Percentiles rank a stretch among this genome's conserved stretches.
phyloP scores from a whole-genome alignment of 768 basidiomycete species.

The Macrocybe gigantea region DNA sequence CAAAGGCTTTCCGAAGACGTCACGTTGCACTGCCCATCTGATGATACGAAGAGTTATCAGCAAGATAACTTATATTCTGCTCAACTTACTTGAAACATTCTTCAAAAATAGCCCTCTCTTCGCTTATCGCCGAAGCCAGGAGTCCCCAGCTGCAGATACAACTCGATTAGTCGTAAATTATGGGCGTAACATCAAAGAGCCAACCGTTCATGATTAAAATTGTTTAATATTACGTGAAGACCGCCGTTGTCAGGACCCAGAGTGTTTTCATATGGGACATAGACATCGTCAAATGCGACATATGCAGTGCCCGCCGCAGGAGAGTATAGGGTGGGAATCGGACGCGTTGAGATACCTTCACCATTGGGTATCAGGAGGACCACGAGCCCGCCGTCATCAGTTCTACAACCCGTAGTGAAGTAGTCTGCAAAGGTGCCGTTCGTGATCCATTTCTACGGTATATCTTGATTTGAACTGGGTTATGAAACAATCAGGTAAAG shows the following conservation, averaged over 20 bases:
- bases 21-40: constrained; percentile 83
- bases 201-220: constrained; percentile 96
- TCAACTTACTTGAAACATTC: constrained; percentile 70
- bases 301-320: neutral
- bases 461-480: no score
- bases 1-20: constrained; percentile 88
- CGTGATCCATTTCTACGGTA: constrained; percentile 72
- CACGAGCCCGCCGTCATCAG: constrained; percentile 66
- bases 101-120: constrained; percentile 42
- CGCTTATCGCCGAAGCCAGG: neutral
- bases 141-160: neutral
- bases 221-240: constrained; percentile 33
- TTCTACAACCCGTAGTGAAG: constrained; percentile 73
- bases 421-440: constrained; percentile 61
- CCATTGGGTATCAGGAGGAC: neutral
- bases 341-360: neutral
- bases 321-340: neutral
- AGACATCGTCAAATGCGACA: constrained; percentile 54
- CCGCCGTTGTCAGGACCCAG: neutral
- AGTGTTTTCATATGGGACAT: constrained; percentile 14
- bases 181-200: constrained; percentile 43
- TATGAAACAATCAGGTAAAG: no score
- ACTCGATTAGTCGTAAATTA: neutral
- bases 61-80: neutral
- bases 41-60: neutral